Conservation (phyloP, 2,329 filamentous ascomycete genomes). For the Grosmannia huntii region DNA sequence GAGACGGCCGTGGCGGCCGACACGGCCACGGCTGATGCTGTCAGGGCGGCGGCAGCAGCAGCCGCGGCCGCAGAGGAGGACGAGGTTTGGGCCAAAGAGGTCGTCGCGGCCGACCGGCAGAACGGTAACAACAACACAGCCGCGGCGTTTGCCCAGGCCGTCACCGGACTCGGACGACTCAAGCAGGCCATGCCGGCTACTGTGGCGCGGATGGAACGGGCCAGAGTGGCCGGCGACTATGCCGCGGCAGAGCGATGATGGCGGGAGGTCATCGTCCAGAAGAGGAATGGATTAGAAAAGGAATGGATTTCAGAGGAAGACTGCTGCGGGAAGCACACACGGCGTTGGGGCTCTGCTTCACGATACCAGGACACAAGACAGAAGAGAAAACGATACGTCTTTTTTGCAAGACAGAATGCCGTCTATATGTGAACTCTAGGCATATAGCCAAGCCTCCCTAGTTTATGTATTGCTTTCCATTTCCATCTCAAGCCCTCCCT, state of each 20-base stretch:
- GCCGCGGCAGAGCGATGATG: conserved; percentile 28
- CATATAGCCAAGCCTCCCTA: not conserved
- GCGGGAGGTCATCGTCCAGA: too few species aligned
- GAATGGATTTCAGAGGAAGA: not conserved
- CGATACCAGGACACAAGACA: not conserved
- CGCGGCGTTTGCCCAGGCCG: conserved; percentile 24
- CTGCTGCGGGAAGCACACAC: not conserved
- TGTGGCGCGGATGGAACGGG: conserved; percentile 53
- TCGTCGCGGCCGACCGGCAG: conserved; percentile 24
- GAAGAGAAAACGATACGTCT: not conserved
- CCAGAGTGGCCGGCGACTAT: conserved; percentile 45
- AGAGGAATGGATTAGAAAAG: not conserved
- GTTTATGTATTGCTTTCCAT: not conserved
- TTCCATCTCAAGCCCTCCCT: not conserved
- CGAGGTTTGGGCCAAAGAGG: conserved; percentile 29
- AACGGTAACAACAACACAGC: conserved; percentile 14
- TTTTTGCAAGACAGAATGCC: not conserved
- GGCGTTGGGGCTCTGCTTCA: not conserved
- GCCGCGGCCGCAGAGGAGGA: conserved; percentile 11
- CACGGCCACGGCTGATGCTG: conserved; percentile 24
- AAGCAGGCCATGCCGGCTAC: conserved; percentile 49
- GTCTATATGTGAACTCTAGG: not conserved
- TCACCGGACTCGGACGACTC: conserved; percentile 37
- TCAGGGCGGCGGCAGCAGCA: conserved; percentile 8
- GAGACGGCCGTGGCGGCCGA: conserved; percentile 30